Evolutionary conservation across 805 yeast species (phyloP), one percentile per base, ranked within the genome.

Genomic region (Teunomyces stri): DNA sequence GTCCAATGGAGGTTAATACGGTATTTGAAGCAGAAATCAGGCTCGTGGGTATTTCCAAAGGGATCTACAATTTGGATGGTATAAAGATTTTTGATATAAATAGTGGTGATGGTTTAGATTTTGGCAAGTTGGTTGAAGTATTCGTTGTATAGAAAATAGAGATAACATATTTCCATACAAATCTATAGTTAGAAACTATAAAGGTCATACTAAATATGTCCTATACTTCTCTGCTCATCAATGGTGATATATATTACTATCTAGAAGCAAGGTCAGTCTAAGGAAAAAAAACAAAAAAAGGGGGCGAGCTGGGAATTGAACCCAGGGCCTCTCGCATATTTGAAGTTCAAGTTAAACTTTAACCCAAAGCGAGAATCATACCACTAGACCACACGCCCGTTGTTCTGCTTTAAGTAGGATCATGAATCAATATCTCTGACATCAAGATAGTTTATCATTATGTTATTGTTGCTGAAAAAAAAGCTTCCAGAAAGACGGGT

Each of bases 121-220:
- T 87, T 59, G 90, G 89, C 1, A 76, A 80, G 48, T 66, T 87
- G 45, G 69, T 87, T 31, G 90, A 86, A 55, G 86, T 87, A 1
- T 75, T 82, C 47, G 89, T 87, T 6, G 68, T 68, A 36, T 65
- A 54, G 49, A 15, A n/a, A 37, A 37, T 37, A n/a, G 11, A 37
- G 6, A 13, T 21, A 36, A 7, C 20, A 18, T 18, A 18, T 18
- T 18, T 4, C 20, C 4, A 18, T 18, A 18, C 20, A 18, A 18
- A 18, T 18, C 20, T 18, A 18, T 18, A 18, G 20, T 18, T 18
- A 18, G 20, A 18, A 18, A 18, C 20, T 18, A 18, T 18, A 18
- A 18, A 18, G 3, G 3, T 18, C 3, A 18, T 18, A 18, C 20
- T 18, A 4, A 4, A 18, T 2, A 18, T 18, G 20, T 4, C 20